phyloP scores from a whole-genome alignment of 305 asterid species.

The Fraxinus platypoda region DNA sequence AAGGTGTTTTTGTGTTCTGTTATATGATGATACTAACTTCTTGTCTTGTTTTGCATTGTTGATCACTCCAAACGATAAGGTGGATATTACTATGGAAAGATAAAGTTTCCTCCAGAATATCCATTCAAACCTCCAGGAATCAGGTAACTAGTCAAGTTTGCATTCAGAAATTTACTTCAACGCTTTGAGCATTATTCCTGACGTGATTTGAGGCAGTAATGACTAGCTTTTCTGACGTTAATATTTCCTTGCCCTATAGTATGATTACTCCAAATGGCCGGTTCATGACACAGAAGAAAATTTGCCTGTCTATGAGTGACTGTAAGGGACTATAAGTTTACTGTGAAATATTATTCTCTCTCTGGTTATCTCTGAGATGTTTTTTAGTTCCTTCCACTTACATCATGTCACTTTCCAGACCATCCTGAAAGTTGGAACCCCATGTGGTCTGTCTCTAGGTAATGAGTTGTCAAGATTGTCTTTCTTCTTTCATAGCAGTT shows the following conservation, averaged over 20 bases:
- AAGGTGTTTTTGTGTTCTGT: neutral
- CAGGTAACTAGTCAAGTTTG: constrained; percentile 43
- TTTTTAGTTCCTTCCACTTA: constrained; percentile 19
- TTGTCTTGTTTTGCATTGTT: constrained; percentile 6
- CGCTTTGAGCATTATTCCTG: constrained; percentile 1
- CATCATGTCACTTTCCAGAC: constrained; percentile 38
- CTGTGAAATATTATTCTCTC: neutral
- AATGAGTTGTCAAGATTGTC: constrained; percentile 16
- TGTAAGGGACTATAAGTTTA: constrained; percentile 41
- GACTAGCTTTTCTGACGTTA: neutral
- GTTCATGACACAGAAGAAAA: constrained; percentile 84
- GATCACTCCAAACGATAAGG: constrained; percentile 40
- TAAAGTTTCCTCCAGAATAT: constrained; percentile 94
- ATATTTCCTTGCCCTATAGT: constrained; percentile 42
- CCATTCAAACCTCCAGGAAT: constrained; percentile 96
- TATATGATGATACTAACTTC: constrained; percentile 16
- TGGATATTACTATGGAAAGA: constrained; percentile 93
- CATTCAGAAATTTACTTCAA: constrained; percentile 7
- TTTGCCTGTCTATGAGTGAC: constrained; percentile 93
- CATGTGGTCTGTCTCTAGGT: constrained; percentile 73
- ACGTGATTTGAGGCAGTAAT: constrained; percentile 8
- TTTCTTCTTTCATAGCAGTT: constrained; percentile 9
- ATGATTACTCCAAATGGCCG: constrained; percentile 91
- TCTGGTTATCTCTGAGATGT: constrained; percentile 6
- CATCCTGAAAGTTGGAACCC: constrained; percentile 76